phyloP scores from a whole-genome alignment of 108 stramenopile species.

The Hondaea fermentalgiana region DNA sequence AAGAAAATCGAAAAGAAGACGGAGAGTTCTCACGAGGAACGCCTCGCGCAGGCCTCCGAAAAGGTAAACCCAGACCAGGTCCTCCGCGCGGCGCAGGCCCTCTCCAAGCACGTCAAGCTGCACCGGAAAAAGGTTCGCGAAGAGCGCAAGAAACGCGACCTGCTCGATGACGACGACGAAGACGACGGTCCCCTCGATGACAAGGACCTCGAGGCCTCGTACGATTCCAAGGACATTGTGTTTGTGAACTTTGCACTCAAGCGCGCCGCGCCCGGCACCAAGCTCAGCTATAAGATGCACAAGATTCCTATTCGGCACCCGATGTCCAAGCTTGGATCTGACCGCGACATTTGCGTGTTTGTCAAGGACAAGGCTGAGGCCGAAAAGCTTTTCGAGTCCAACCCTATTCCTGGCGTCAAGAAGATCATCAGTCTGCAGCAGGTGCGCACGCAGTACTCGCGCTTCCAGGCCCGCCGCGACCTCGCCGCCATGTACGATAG shows the following conservation, averaged over 20 bases:
- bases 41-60: background rate
- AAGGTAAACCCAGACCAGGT: background rate
- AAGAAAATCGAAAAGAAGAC: background rate
- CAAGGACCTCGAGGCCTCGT: background rate
- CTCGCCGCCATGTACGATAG: background rate
- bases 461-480: background rate
- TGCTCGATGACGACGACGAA: background rate
- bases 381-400: background rate
- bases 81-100: background rate
- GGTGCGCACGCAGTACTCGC: background rate
- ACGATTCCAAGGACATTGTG: background rate
- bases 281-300: background rate
- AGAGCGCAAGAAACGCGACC: background rate
- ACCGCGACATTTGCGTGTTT: background rate
- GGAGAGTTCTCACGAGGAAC: background rate
- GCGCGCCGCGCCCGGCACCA: background rate
- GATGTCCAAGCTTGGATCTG: background rate
- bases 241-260: constrained; percentile 4
- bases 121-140: background rate
- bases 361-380: constrained; percentile 16
- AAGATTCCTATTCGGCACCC: background rate
- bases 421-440: background rate
- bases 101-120: background rate
- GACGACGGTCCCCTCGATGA: background rate
- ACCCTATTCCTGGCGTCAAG: background rate